Evolutionary conservation across 208 protist genomes (phyloP).

Genomic region (Crithidia sp.): DNA sequence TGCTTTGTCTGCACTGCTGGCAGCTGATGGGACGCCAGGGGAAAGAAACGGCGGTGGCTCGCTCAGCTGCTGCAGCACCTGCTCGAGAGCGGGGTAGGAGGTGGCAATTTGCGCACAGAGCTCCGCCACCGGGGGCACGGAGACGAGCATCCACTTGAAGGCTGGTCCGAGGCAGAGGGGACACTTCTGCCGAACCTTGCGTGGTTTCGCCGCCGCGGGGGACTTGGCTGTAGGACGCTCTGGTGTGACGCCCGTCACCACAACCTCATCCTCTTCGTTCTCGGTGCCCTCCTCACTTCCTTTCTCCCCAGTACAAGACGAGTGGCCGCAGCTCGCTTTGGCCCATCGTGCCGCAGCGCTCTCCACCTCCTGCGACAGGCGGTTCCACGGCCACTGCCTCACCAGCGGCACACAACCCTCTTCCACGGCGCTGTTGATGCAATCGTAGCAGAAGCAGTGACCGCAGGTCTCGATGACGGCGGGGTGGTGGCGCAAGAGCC

Average conservation of each 20-base stretch:
- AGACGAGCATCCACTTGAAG: slow-evolving; percentile 71
- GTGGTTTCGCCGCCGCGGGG: neutral
- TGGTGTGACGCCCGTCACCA: slow-evolving; percentile 10
- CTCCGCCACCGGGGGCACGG: slow-evolving; percentile 51
- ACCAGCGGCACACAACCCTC: slow-evolving; percentile 46
- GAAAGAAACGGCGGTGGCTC: neutral
- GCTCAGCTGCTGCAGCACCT: slow-evolving; percentile 21
- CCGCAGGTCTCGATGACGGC: slow-evolving; percentile 71
- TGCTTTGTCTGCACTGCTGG: too few species aligned
- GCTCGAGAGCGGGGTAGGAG: slow-evolving; percentile 31
- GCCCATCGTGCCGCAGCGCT: slow-evolving; percentile 18
- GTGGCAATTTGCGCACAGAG: slow-evolving; percentile 32
- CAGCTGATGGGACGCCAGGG: neutral
- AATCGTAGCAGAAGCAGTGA: slow-evolving; percentile 77
- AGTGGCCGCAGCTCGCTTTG: neutral
- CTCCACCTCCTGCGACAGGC: slow-evolving; percentile 1
- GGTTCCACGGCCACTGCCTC: slow-evolving; percentile 41
- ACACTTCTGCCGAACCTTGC: slow-evolving; percentile 45
- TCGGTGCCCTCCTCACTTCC: neutral
- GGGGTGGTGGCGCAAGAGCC: slow-evolving; percentile 43
- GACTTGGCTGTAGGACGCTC: neutral
- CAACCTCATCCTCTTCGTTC: neutral
- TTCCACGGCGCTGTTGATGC: slow-evolving; percentile 73
- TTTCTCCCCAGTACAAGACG: neutral
- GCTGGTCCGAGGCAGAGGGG: slow-evolving; percentile 69